Evolutionary conservation across 352 stramenopile species (phyloP).

Genomic region (Phytophthora nicotianae): DNA sequence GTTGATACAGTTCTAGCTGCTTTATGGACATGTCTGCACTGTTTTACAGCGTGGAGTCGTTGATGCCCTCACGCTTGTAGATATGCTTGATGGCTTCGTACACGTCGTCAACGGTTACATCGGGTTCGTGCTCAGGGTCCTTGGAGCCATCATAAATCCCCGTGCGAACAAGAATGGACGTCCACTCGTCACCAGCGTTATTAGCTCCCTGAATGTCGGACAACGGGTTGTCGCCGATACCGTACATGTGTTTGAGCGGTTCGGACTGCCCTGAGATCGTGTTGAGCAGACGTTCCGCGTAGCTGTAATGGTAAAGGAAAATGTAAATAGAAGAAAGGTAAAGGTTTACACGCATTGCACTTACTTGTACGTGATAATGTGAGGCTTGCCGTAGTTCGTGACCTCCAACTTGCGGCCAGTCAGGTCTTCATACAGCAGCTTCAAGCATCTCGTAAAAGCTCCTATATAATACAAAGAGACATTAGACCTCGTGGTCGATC

Average conservation of each 20-base stretch:
- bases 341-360: conserved; percentile 7
- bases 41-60: conserved; percentile 45
- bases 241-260: conserved; percentile 76
- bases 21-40: not conserved
- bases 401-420: conserved; percentile 70
- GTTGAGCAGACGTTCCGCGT: conserved; percentile 72
- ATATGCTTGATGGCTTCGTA: conserved; percentile 83
- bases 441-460: conserved; percentile 78
- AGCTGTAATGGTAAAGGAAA: conserved; percentile 37
- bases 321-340: not conserved
- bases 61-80: conserved; percentile 62
- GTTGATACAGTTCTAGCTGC: not conserved
- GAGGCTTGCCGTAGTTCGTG: conserved; percentile 85
- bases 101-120: conserved; percentile 67
- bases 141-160: conserved; percentile 80
- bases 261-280: conserved; percentile 45
- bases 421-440: conserved; percentile 74
- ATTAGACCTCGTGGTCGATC: not conserved
- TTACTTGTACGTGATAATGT: conserved; percentile 85
- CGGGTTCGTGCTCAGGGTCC: conserved; percentile 64
- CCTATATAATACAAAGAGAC: conserved; percentile 23
- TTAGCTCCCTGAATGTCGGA: conserved; percentile 90
- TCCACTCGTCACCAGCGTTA: conserved; percentile 81
- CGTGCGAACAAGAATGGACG: conserved; percentile 86
- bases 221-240: conserved; percentile 89